Base-by-base conservation (phyloP, 768 basidiomycete species). In the Kwoniella botswanensis region DNA sequence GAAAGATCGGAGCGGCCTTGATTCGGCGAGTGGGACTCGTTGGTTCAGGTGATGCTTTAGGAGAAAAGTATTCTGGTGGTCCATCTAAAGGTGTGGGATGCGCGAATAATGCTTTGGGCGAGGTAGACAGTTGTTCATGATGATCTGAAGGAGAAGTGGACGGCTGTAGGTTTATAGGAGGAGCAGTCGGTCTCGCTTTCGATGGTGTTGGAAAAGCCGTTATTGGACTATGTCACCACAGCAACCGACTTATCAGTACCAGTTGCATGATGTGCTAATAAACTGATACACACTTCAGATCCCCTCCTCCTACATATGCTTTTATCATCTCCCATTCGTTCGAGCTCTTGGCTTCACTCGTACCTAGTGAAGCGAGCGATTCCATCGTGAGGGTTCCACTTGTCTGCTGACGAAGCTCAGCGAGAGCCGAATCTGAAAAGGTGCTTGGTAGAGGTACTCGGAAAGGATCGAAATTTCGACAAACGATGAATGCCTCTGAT, bases 401-500 rank as follows among this genome's bases (percentile, higher is more conserved):
- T 1, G 66, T 75, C 55, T 78, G 73, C n/a, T 59, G 42, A 2
- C 70, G 58, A 22, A 81, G 69, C n/a, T 62, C 64, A 10, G 72
- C 75, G 1, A 82, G 69, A 43, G 78, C 74, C 1, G 58, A 54
- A 0, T 69, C 21, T 2, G 77, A 76, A 66, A 74, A 77, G 2
- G 70, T 67, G 3, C 63, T 42, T 21, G 78, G 75, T 12, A 81
- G 72, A 6, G 82, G 82, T 13, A 83, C 71, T 21, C 76, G 72
- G 5, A 77, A 67, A 5, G 80, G 73, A 21, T 81, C 77, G 70
- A 83, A 85, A 64, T 84, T 83, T 21, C 83, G 76, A 74, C 85
- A 85, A 24, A 85, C 82, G 42, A 86, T 77, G 78, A 86, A 86
- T 0, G 84, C 84, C 81, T 86, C 85, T 86, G 72, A 26, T 2